A percentile compares a stretch with the other conserved stretches of the same genome.
These are phyloP conservation scores for Articulospora tetracladia DNA, from an alignment of 495 filamentous ascomycete genomes.

Conservation along the genomic window DNA sequence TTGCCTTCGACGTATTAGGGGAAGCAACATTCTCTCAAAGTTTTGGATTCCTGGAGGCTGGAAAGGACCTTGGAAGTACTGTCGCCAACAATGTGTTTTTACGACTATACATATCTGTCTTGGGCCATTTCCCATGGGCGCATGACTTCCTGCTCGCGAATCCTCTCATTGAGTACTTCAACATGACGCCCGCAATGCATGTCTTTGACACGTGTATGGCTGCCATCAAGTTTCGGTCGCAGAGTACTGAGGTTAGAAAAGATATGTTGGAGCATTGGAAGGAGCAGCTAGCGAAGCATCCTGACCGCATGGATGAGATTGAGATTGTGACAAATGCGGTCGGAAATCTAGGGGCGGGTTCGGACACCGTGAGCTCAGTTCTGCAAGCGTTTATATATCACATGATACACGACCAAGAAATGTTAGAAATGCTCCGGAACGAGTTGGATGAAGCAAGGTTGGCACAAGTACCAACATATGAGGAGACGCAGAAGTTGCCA, in stretches of 20 bases:
- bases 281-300: slow-evolving; percentile 30
- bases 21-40: slow-evolving; percentile 30
- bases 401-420: slow-evolving; percentile 29
- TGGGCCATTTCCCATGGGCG: slow-evolving; percentile 37
- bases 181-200: slow-evolving; percentile 37
- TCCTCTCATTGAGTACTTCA: slow-evolving; percentile 36
- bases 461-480: slow-evolving; percentile 10
- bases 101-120: slow-evolving; percentile 26
- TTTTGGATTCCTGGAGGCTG: slow-evolving; percentile 38
- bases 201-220: slow-evolving; percentile 37
- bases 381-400: slow-evolving; percentile 35
- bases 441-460: slow-evolving; percentile 33
- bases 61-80: slow-evolving; percentile 35
- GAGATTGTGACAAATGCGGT: slow-evolving; percentile 38
- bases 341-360: slow-evolving; percentile 39
- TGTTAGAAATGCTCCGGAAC: slow-evolving; percentile 25
- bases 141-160: slow-evolving; percentile 38
- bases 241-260: slow-evolving; percentile 31
- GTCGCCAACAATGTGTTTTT: slow-evolving; percentile 22
- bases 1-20: slow-evolving; percentile 34
- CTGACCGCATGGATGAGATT: slow-evolving; percentile 36
- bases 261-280: slow-evolving; percentile 47
- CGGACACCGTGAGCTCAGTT: slow-evolving; percentile 38
- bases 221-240: slow-evolving; percentile 36
- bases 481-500: slow-evolving; percentile 28